phyloP scores from a whole-genome alignment of 495 filamentous ascomycete species.

The Hypoxylon perforatum region DNA sequence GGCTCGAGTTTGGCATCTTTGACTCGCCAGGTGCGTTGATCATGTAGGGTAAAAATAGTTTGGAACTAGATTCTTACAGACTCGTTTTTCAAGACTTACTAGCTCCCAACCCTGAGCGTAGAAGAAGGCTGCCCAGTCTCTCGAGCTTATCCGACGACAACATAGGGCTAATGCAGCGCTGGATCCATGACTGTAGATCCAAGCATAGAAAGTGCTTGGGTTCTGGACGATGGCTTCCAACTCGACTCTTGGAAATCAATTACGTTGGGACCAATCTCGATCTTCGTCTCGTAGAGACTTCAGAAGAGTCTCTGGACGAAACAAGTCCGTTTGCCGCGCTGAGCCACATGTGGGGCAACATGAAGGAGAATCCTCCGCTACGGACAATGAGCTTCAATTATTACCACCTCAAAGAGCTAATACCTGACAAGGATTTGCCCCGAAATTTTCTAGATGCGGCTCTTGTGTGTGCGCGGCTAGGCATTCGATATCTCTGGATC shows the following conservation, averaged over 20 bases:
- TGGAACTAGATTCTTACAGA: neutral
- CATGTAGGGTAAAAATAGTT: neutral
- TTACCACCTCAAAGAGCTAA: neutral
- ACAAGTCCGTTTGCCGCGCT: slow-evolving; percentile 13
- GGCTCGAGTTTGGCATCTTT: neutral
- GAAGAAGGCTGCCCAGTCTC: neutral
- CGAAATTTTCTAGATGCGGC: slow-evolving; percentile 20
- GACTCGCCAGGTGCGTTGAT: slow-evolving; percentile 1
- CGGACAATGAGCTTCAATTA: slow-evolving; percentile 24
- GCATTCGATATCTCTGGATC: slow-evolving; percentile 6
- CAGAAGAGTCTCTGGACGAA: neutral
- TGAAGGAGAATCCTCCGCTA: slow-evolving; percentile 7
- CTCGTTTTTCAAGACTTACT: neutral
- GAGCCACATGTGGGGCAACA: slow-evolving; percentile 35
- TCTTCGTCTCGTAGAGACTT: slow-evolving; percentile 17
- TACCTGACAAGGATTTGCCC: slow-evolving; percentile 2
- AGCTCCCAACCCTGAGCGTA: neutral
- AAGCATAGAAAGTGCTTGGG: slow-evolving; percentile 10
- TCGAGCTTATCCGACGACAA: slow-evolving; percentile 15
- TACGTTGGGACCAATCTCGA: neutral
- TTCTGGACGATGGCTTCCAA: slow-evolving; percentile 9
- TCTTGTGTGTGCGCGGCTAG: neutral
- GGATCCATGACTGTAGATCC: slow-evolving; percentile 22
- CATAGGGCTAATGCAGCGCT: slow-evolving; percentile 11
- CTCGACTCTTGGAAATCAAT: slow-evolving; percentile 16